These are phyloP conservation scores for Dryas octopetala DNA, from an alignment of 306 rosid species.

Conservation along the genomic window DNA sequence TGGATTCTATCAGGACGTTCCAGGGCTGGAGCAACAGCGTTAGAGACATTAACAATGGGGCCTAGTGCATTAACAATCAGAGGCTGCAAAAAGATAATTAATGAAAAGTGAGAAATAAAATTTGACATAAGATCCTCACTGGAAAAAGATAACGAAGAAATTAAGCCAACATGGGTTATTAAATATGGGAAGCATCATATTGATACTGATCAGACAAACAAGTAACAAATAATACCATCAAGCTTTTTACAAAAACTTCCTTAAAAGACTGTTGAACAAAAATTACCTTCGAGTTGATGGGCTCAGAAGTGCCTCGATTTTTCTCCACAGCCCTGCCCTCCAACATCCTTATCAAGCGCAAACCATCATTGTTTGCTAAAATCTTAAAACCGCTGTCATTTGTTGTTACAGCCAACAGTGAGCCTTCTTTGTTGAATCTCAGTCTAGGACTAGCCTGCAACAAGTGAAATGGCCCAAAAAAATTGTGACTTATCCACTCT, in stretches of 20 bases:
- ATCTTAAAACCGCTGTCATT: slow-evolving; percentile 43
- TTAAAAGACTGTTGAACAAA: background rate
- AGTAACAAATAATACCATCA: background rate
- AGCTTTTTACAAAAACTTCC: background rate
- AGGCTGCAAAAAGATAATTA: slow-evolving; percentile 32
- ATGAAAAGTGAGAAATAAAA: background rate
- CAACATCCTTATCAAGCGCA: slow-evolving; percentile 41
- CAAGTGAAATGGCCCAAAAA: background rate
- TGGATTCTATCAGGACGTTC: slow-evolving; percentile 42
- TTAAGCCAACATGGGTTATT: background rate
- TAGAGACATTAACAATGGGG: slow-evolving; percentile 34
- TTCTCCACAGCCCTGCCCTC: slow-evolving; percentile 42
- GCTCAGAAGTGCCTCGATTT: slow-evolving; percentile 41
- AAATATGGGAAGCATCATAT: background rate
- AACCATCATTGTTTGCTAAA: slow-evolving; percentile 43
- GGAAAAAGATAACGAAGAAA: background rate
- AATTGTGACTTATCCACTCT: slow-evolving; percentile 1
- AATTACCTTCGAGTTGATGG: slow-evolving; percentile 39
- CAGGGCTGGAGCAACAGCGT: slow-evolving; percentile 24
- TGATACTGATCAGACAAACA: slow-evolving; percentile 8
- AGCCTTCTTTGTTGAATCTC: slow-evolving; percentile 50
- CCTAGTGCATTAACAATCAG: slow-evolving; percentile 42
- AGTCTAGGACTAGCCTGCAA: slow-evolving; percentile 47
- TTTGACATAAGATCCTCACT: background rate
- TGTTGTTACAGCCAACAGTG: slow-evolving; percentile 46